phyloP scores from a whole-genome alignment of 306 rosid genomes.

The Rosa lucieae region DNA sequence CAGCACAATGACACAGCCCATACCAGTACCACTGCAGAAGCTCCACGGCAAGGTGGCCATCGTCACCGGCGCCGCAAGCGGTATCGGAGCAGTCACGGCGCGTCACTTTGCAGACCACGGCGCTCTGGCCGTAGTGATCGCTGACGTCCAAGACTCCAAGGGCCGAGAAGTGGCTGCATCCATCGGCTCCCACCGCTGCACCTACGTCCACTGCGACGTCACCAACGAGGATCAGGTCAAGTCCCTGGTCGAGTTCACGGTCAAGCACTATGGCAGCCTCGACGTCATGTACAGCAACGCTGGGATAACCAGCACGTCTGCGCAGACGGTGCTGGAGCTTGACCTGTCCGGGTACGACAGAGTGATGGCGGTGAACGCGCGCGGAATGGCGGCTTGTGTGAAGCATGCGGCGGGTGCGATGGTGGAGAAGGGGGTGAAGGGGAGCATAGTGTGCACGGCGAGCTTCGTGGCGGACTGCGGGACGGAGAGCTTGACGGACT shows the following conservation, averaged over 20 bases:
- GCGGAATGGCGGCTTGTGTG: conserved; percentile 16
- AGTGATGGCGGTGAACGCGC: not conserved
- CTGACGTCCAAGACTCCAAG: conserved; percentile 23
- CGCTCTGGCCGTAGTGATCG: conserved; percentile 15
- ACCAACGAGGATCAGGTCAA: conserved; percentile 13
- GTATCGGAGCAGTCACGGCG: conserved; percentile 24
- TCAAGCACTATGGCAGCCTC: conserved; percentile 6
- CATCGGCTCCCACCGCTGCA: not conserved
- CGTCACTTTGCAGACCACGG: conserved; percentile 14
- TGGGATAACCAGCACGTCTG: not conserved
- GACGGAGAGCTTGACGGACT: not conserved
- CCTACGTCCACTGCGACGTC: conserved; percentile 24
- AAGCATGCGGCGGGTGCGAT: conserved; percentile 16
- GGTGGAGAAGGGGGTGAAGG: not conserved
- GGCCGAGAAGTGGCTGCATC: conserved; percentile 5
- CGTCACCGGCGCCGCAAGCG: conserved; percentile 24
- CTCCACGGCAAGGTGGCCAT: conserved; percentile 34
- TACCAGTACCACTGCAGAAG: not conserved
- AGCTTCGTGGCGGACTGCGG: conserved; percentile 26
- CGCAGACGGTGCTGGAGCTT: conserved; percentile 6
- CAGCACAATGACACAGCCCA: not conserved
- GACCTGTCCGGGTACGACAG: conserved; percentile 6
- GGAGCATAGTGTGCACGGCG: conserved; percentile 48
- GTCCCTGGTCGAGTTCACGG: not conserved
- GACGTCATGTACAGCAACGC: conserved; percentile 36